Evolutionary conservation across 345 rosid species (phyloP).

Genomic region (Gossypium sturtianum): DNA sequence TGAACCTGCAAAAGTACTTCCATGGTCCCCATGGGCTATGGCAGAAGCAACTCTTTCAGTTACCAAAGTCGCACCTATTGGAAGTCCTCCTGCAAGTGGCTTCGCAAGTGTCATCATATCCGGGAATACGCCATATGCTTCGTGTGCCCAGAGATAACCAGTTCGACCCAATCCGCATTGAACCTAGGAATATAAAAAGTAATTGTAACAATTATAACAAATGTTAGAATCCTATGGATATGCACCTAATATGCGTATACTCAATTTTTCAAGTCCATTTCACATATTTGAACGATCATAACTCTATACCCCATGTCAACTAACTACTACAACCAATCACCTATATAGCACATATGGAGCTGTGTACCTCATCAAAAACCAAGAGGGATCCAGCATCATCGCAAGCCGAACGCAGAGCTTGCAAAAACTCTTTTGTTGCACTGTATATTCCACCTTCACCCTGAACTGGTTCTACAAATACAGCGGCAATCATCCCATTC

Average conservation of each 20-base stretch:
- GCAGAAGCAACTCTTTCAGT: constrained; percentile 74
- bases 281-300: too few relatives aligned
- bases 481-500: constrained; percentile 70
- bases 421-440: constrained; percentile 30
- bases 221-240: neutral
- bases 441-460: constrained; percentile 94
- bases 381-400: constrained; percentile 77
- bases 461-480: constrained; percentile 90
- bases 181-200: constrained; percentile 35
- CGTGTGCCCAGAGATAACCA: constrained; percentile 81
- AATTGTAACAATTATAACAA: neutral
- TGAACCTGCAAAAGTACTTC: constrained; percentile 88
- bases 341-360: neutral
- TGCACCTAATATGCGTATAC: neutral
- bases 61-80: constrained; percentile 73
- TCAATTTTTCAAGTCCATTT: too few relatives aligned
- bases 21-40: constrained; percentile 69
- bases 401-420: constrained; percentile 50
- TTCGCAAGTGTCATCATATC: constrained; percentile 95
- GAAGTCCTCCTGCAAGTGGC: constrained; percentile 95
- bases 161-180: constrained; percentile 88
- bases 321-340: too few relatives aligned
- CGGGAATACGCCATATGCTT: constrained; percentile 54
- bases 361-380: constrained; percentile 59
- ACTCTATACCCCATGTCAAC: too few relatives aligned